Percentiles rank a stretch among this genome's conserved stretches.
Conservation (phyloP, 352 stramenopile genomes). For the Phytophthora pluvialis region DNA sequence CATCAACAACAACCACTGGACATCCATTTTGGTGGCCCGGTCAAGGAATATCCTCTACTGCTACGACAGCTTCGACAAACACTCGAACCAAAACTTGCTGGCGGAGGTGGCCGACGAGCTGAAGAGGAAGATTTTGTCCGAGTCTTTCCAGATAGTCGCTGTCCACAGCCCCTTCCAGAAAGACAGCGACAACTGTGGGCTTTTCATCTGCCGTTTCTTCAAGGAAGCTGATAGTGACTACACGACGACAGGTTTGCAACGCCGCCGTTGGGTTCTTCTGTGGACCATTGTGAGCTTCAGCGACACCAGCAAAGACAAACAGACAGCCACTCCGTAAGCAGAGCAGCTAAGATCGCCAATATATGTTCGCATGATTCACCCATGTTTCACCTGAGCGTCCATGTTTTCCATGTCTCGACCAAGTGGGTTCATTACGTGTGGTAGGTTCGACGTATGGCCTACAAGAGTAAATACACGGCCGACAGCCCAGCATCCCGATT, state of each 20-base stretch:
- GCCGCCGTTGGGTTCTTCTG: constrained; percentile 1
- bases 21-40: background rate
- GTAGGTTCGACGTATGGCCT: background rate
- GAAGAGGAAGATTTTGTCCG: background rate
- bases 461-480: background rate
- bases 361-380: background rate
- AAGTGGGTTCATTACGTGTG: background rate
- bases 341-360: background rate
- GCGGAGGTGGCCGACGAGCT: background rate
- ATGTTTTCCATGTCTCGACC: background rate
- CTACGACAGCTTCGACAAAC: background rate
- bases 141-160: background rate
- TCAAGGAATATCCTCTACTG: background rate
- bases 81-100: background rate
- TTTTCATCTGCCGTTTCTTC: constrained; percentile 11
- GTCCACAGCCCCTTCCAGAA: constrained; percentile 13
- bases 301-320: background rate
- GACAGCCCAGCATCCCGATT: background rate
- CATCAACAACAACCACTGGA: constrained; percentile 7
- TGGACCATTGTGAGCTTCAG: background rate
- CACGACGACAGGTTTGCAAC: background rate
- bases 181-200: constrained; percentile 3
- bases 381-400: background rate
- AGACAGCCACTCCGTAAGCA: background rate
- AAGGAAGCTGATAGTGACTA: constrained; percentile 5